Conservation (phyloP, 2,329 filamentous ascomycete species). For the Xylariaceae sp. region DNA sequence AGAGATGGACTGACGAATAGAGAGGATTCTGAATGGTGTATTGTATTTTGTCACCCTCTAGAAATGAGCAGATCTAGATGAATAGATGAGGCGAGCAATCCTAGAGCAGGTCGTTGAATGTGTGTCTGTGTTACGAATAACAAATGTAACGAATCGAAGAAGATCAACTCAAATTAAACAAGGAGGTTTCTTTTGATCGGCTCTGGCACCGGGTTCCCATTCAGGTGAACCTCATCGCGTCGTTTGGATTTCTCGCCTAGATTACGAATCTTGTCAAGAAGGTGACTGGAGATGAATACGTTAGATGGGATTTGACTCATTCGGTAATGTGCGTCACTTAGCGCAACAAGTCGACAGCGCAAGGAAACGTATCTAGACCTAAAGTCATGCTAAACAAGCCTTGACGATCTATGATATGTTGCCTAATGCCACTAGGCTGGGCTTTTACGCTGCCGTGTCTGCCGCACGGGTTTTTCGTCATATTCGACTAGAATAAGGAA, state of each 20-base stretch:
- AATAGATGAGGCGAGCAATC: background rate
- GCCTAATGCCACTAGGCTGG: slow-evolving; percentile 10
- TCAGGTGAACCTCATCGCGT: slow-evolving; percentile 41
- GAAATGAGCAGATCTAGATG: background rate
- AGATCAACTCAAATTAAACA: slow-evolving; percentile 35
- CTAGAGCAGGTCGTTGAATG: background rate
- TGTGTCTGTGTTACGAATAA: background rate
- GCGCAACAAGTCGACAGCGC: background rate
- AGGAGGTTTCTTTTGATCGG: slow-evolving; percentile 56
- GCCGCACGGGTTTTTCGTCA: slow-evolving; percentile 7
- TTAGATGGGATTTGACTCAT: slow-evolving; percentile 16
- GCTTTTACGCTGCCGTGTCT: background rate
- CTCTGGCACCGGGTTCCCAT: slow-evolving; percentile 46
- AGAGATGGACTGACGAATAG: background rate
- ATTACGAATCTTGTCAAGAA: slow-evolving; percentile 62
- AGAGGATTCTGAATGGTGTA: background rate
- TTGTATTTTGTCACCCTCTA: background rate
- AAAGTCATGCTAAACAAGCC: background rate
- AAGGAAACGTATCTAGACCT: background rate
- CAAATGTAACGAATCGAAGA: background rate
- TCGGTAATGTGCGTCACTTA: background rate
- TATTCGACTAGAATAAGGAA: slow-evolving; percentile 44
- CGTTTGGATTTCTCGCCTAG: slow-evolving; percentile 49
- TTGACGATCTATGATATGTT: background rate
- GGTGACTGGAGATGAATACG: slow-evolving; percentile 49